Conservation (phyloP, 2,329 filamentous ascomycete species). For the Cladosporium cucumerinum region DNA sequence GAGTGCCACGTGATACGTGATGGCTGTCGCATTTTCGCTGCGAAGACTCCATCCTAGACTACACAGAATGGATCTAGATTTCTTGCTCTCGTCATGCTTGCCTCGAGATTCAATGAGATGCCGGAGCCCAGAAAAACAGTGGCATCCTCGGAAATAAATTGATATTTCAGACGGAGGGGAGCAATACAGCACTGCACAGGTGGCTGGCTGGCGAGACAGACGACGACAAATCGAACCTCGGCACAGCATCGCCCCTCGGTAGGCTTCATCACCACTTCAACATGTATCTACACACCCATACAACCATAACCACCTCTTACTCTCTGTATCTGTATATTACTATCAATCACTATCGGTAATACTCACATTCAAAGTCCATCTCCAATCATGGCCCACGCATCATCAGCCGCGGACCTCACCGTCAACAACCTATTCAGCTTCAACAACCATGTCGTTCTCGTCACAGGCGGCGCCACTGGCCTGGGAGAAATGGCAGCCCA, state of each 20-base stretch:
- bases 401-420: slow-evolving; percentile 28
- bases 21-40: background rate
- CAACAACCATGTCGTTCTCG: slow-evolving; percentile 39
- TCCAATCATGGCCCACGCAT: slow-evolving; percentile 31
- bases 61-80: background rate
- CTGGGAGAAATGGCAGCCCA: slow-evolving; percentile 48
- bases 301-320: background rate
- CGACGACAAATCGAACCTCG: background rate
- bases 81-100: background rate
- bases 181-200: background rate
- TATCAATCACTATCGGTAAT: background rate
- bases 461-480: slow-evolving; percentile 46
- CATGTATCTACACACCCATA: background rate
- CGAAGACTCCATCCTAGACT: background rate
- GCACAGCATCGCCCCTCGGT: slow-evolving; percentile 1
- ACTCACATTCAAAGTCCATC: background rate
- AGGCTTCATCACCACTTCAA: background rate
- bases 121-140: background rate
- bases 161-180: background rate
- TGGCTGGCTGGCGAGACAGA: background rate
- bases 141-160: background rate
- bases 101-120: background rate
- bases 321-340: background rate
- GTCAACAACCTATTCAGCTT: slow-evolving; percentile 36
- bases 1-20: background rate